Conservation (phyloP, 2,329 filamentous ascomycete genomes). For the Trichoderma sp. region DNA sequence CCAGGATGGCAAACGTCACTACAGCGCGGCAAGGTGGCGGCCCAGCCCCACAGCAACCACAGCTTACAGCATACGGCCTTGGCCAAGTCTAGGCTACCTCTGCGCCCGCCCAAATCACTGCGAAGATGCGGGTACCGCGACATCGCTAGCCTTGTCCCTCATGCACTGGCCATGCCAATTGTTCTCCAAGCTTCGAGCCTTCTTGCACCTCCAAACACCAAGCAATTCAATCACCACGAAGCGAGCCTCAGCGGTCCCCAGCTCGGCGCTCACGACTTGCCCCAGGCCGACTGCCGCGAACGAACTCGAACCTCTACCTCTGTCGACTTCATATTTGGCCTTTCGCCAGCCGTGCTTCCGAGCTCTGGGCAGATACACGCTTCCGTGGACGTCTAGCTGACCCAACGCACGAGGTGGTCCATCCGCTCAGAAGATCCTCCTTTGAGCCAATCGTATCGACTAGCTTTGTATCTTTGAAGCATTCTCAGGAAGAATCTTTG, state of each 20-base stretch:
- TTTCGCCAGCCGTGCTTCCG: not conserved
- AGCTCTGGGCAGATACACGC: constrained; percentile 10
- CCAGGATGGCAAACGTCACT: constrained; percentile 35
- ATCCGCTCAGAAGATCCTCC: constrained; percentile 1
- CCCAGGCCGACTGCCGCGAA: constrained; percentile 24
- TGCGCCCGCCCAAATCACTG: constrained; percentile 2
- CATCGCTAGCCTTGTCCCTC: constrained; percentile 26
- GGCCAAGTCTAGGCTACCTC: constrained; percentile 34
- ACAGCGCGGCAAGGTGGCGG: constrained; percentile 21
- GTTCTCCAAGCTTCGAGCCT: constrained; percentile 40
- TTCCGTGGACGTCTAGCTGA: constrained; percentile 10
- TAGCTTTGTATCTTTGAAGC: not conserved
- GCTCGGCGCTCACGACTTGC: constrained; percentile 11
- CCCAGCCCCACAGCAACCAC: constrained; percentile 13
- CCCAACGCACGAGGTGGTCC: constrained; percentile 4
- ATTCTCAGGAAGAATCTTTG: not conserved
- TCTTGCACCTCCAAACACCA: constrained; percentile 37
- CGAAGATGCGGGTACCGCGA: constrained; percentile 32
- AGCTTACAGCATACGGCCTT: constrained; percentile 10
- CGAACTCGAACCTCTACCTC: constrained; percentile 1
- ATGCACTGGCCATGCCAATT: constrained; percentile 32
- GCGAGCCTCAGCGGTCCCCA: constrained; percentile 23
- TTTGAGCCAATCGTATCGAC: constrained; percentile 3
- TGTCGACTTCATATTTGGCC: not conserved
- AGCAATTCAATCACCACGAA: constrained; percentile 27